These are phyloP conservation scores for Metroxylon sagu DNA, from an alignment of 176 grass and related monocot species.

Conservation along the genomic window DNA sequence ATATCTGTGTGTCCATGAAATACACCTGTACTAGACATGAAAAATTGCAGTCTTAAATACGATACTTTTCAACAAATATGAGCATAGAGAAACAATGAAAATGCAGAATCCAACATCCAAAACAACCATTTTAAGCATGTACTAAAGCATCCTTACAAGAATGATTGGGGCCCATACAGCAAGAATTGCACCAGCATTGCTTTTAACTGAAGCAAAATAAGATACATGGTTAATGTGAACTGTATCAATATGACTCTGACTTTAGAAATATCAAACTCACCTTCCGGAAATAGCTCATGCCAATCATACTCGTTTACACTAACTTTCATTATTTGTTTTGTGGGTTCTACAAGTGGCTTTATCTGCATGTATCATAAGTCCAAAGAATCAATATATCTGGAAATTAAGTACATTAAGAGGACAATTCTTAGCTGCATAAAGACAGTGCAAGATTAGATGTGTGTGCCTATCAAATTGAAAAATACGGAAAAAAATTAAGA, in stretches of 20 bases:
- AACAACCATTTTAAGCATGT: not conserved
- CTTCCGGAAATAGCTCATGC: conserved; percentile 97
- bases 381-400: not conserved
- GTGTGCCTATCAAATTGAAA: too few relatives aligned
- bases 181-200: conserved; percentile 90
- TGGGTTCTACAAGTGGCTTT: conserved; percentile 84
- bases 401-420: too few relatives aligned
- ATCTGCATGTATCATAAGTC: conserved; percentile 42
- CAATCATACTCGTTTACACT: conserved; percentile 84
- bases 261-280: conserved; percentile 30
- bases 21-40: conserved; percentile 63
- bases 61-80: conserved; percentile 12
- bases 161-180: conserved; percentile 77
- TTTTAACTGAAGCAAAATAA: conserved; percentile 55
- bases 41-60: conserved; percentile 2
- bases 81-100: conserved; percentile 13
- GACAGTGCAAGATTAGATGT: too few relatives aligned
- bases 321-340: conserved; percentile 84
- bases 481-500: too few relatives aligned
- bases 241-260: too few relatives aligned
- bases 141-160: conserved; percentile 54
- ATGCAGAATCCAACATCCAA: not conserved
- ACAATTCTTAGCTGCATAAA: too few relatives aligned
- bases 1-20: conserved; percentile 99
- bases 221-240: conserved; percentile 12